These are phyloP conservation scores for Leccinum uliginosum DNA, from an alignment of 768 basidiomycete species.

Conservation along the genomic window DNA sequence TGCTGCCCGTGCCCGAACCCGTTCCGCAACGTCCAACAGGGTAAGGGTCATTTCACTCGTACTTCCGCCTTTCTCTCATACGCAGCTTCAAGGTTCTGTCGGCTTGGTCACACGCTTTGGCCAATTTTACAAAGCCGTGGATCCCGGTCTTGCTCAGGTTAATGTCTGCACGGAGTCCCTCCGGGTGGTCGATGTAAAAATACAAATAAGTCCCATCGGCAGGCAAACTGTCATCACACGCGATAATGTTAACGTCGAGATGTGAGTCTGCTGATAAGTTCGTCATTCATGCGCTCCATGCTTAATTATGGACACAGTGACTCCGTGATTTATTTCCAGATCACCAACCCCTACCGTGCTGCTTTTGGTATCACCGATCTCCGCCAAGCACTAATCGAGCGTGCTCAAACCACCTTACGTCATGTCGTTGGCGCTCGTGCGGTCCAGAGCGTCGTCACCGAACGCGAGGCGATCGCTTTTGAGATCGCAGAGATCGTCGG, in stretches of 20 bases:
- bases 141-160: slow-evolving; percentile 87
- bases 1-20: slow-evolving; percentile 85
- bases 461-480: slow-evolving; percentile 93
- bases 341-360: slow-evolving; percentile 85
- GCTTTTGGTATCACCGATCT: slow-evolving; percentile 92
- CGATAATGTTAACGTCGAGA: slow-evolving; percentile 94
- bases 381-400: slow-evolving; percentile 76
- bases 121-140: slow-evolving; percentile 93
- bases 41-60: slow-evolving; percentile 31
- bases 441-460: slow-evolving; percentile 94
- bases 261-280: slow-evolving; percentile 43
- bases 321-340: slow-evolving; percentile 92
- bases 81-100: slow-evolving; percentile 57
- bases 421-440: slow-evolving; percentile 94
- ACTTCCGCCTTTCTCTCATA: slow-evolving; percentile 17
- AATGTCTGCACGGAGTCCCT: slow-evolving; percentile 93
- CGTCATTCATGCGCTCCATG: neutral
- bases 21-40: slow-evolving; percentile 82
- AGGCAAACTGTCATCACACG: slow-evolving; percentile 89
- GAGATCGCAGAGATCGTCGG: slow-evolving; percentile 97
- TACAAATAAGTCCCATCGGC: slow-evolving; percentile 88
- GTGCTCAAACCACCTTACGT: slow-evolving; percentile 92
- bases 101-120: slow-evolving; percentile 93
- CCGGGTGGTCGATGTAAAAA: slow-evolving; percentile 88
- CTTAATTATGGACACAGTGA: slow-evolving; percentile 46